Conservation (phyloP, 129 eudicot genomes). For the Solidago caesia region DNA sequence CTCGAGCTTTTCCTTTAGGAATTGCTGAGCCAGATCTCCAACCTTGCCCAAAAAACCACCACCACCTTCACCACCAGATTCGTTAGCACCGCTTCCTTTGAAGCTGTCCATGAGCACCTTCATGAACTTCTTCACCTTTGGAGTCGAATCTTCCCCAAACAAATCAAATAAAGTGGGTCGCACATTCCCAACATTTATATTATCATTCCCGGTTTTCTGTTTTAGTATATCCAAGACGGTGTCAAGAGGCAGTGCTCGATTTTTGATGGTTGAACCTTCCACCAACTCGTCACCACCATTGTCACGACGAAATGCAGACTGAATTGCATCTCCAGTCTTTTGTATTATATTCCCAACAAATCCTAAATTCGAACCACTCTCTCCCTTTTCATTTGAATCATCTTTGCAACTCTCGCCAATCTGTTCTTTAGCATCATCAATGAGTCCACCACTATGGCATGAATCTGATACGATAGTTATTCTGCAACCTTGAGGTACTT, state of each 20-base stretch:
- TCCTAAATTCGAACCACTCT: conserved; percentile 38
- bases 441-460: conserved; percentile 95
- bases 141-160: conserved; percentile 70
- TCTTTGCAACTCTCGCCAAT: conserved; percentile 57
- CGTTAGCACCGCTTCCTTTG: conserved; percentile 31
- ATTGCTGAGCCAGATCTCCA: conserved; percentile 59
- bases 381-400: conserved; percentile 14
- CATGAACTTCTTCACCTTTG: conserved; percentile 53
- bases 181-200: conserved; percentile 54
- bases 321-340: conserved; percentile 51
- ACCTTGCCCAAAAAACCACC: conserved; percentile 69
- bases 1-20: conserved; percentile 67
- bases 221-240: conserved; percentile 70
- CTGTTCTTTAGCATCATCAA: conserved; percentile 78
- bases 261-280: conserved; percentile 27
- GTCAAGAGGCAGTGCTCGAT: conserved; percentile 66
- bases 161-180: conserved; percentile 59
- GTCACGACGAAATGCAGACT: conserved; percentile 40
- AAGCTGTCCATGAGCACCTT: conserved; percentile 63
- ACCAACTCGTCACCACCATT: conserved; percentile 13
- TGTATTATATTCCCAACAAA: conserved; percentile 54
- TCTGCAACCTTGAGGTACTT: conserved; percentile 68
- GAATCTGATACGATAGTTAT: conserved; percentile 88
- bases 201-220: conserved; percentile 65
- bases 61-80: conserved; percentile 22